Evolutionary conservation across 192 early-diverging fungal genomes (phyloP), one percentile per base, ranked within the genome.

Genomic region (Coemansia sp.): DNA sequence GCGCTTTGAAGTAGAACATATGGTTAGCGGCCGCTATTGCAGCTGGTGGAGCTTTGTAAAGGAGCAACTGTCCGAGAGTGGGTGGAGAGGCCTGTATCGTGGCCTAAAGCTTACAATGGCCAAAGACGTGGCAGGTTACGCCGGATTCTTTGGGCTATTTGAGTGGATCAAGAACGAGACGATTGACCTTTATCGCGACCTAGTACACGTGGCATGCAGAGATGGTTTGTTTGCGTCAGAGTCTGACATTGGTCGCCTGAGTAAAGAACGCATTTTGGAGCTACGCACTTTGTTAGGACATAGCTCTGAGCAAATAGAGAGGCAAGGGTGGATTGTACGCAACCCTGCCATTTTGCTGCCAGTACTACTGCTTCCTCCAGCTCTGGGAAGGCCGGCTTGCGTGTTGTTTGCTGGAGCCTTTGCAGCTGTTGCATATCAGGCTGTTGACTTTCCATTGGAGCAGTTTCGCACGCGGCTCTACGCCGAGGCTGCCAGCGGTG

Each of bases 81-180:
- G 84, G 0, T 66, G 68, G 51, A 37, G 25, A 6, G 70, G 75
- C 0, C 73, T 85, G 11, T 85, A 80, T 41, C 71, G 73, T 15
- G 84, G 84, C 2, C 53, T 77, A 17, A 72, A 67, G 58, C 67
- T 81, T 23, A 85, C 84, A n/a, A 68, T 81, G 68, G 51, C 41
- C 57, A 85, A 93, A 84, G 91, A 93, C 68, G 86, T 88, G 0
- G 57, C 87, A 15, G 90, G 90, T 3, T 93, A 89, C 72, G 89
- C 89, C 5, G 75, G 89, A 17, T 93, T 93, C 60, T 93, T 93
- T 85, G 90, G 88, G 15, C 82, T 88, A 7, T 93, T 93, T 73
- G 91, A 93, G 72, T 88, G 83, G 81, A 84, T 89, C 8, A 93
- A 93, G 44, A 86, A 89, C 37, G 87, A 90, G 59, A 87, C 87